Percentiles rank a stretch among this genome's conserved stretches.
Conservation (phyloP, 2,329 filamentous ascomycete genomes). For the Elsinoe necatrix region DNA sequence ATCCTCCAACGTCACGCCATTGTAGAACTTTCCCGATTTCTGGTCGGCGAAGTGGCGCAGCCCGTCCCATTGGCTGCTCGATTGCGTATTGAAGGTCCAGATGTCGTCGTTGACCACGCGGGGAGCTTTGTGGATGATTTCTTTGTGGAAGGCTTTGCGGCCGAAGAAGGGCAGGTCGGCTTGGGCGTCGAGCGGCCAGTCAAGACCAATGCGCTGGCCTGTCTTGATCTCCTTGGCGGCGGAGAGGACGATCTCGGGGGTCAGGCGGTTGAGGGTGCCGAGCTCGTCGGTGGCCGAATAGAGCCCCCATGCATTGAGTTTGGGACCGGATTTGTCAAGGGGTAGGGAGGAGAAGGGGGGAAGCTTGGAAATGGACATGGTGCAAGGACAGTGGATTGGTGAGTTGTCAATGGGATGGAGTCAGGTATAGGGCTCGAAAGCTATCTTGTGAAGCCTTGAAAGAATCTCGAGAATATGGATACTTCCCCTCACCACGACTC, state of each 20-base stretch:
- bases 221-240: slow-evolving; percentile 43
- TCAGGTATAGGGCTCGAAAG: no score
- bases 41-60: slow-evolving; percentile 46
- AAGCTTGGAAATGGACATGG: not conserved
- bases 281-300: slow-evolving; percentile 51
- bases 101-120: slow-evolving; percentile 52
- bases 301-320: slow-evolving; percentile 34
- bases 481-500: not conserved
- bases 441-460: not conserved
- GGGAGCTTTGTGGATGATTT: slow-evolving; percentile 45
- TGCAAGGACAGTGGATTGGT: no score
- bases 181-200: slow-evolving; percentile 52
- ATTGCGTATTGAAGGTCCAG: slow-evolving; percentile 52
- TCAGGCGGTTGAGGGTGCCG: slow-evolving; percentile 54
- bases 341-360: not conserved
- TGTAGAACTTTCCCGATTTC: slow-evolving; percentile 33
- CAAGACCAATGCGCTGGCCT: slow-evolving; percentile 50
- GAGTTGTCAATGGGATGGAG: no score
- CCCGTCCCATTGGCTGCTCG: slow-evolving; percentile 52
- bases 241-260: slow-evolving; percentile 44
- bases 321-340: not conserved
- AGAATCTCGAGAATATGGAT: not conserved
- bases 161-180: slow-evolving; percentile 47
- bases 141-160: slow-evolving; percentile 47
- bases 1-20: slow-evolving; percentile 33